Evolutionary conservation across 164 flowering plant genomes (phyloP).

Genomic region (Liquidambar formosana): DNA sequence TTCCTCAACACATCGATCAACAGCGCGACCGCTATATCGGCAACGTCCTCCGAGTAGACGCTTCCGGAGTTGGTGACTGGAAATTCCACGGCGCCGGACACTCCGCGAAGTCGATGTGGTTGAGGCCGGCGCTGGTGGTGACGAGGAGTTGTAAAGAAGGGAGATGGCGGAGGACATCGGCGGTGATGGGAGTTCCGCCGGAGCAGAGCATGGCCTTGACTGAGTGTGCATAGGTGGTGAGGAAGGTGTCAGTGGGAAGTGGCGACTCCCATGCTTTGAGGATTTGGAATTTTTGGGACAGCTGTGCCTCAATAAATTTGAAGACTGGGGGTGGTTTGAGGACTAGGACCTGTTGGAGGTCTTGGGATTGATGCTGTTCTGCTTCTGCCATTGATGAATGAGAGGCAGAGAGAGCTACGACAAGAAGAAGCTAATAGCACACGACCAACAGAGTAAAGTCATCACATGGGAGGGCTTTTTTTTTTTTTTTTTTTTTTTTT

Average conservation of each 20-base stretch:
- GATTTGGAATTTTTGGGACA: constrained; percentile 17
- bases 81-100: constrained; percentile 54
- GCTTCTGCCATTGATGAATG: too few relatives aligned
- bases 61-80: constrained; percentile 42
- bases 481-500: too few relatives aligned
- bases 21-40: constrained; percentile 62
- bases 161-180: constrained; percentile 26
- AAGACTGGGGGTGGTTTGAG: constrained; percentile 2
- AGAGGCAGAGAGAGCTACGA: too few relatives aligned
- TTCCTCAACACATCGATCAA: constrained; percentile 52
- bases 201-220: constrained; percentile 25
- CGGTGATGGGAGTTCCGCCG: constrained; percentile 13
- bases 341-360: constrained; percentile 15
- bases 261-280: constrained; percentile 36
- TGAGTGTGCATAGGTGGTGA: constrained; percentile 24
- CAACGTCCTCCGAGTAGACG: constrained; percentile 53
- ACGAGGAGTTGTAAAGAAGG: constrained; percentile 48
- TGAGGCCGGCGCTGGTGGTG: constrained; percentile 56
- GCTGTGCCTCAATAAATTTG: background rate
- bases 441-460: too few relatives aligned
- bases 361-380: too few relatives aligned
- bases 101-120: constrained; percentile 62
- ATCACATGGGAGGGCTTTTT: too few relatives aligned
- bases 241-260: constrained; percentile 25
- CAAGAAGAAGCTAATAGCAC: too few relatives aligned